Evolutionary conservation across 495 filamentous ascomycete species (phyloP), one percentile per base, ranked within the genome.

Genomic region (Podospora pseudoanserina): DNA sequence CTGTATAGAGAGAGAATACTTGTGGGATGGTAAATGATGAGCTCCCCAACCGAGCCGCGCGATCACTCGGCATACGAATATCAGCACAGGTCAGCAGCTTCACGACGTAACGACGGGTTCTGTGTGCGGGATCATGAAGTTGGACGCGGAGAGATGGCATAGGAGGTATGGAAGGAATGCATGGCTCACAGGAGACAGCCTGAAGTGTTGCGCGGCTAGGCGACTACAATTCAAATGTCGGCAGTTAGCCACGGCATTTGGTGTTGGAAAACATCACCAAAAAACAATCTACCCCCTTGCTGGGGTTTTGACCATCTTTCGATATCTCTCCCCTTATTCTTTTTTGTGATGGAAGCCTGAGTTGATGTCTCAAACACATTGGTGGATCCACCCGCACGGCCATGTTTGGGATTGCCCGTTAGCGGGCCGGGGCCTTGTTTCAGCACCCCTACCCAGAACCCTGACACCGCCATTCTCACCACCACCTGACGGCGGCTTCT

Each of bases 391-490:
- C 61, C 67, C 64, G 69, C 73, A 71, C 63, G 77, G 71, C 60
- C 69, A 68, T 66, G 75, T 80, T 79, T 80, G 72, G 73, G 69
- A 73, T 70, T 72, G 64, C 63, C 70, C 65, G 68, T 68, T 68
- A 70, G 69, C 69, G 73, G 75, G 69, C 65, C 68, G 77, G 73
- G 68, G 70, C 69, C 70, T 62, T 75, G 79, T 81, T 81, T 80
- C 80, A 80, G 73, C 69, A 73, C 72, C 65, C 64, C 68, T 61
- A 60, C 34, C 69, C 70, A 71, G 68, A 60, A 72, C 60, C 69
- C 69, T 70, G 70, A 72, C 74, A 69, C 60, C 56, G 57, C 54
- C 28, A 30, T 61, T 67, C 57, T 62, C 39, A 60, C 63, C 44
- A 56, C 6, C 53, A 44, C 56, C 54, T 70, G 66, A 67, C 62